Conservation (phyloP, 805 yeast genomes). For the Metschnikowia matae region DNA sequence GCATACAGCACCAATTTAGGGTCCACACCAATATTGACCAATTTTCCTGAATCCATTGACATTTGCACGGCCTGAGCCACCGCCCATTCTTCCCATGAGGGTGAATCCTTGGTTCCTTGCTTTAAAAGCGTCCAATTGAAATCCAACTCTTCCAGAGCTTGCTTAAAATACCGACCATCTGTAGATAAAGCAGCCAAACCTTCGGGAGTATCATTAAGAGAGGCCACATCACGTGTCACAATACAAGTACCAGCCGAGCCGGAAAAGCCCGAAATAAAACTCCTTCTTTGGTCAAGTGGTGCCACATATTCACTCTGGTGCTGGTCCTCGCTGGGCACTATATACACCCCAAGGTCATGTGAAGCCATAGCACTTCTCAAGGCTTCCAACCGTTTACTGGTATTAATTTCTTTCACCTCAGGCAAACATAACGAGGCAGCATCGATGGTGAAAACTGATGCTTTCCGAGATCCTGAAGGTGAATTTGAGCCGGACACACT, state of each 20-base stretch:
- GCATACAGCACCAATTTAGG: slow-evolving; percentile 44
- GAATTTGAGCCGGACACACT: slow-evolving; percentile 13
- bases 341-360: slow-evolving; percentile 65
- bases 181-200: slow-evolving; percentile 55
- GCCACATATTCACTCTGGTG: slow-evolving; percentile 92
- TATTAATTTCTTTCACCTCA: slow-evolving; percentile 47
- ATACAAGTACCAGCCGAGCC: slow-evolving; percentile 94
- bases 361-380: slow-evolving; percentile 64
- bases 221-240: slow-evolving; percentile 57
- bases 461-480: slow-evolving; percentile 34
- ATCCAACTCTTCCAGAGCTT: slow-evolving; percentile 55
- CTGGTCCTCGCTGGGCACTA: slow-evolving; percentile 85
- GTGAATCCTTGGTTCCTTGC: slow-evolving; percentile 47
- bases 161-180: slow-evolving; percentile 59
- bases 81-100: slow-evolving; percentile 58
- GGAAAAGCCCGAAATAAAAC: slow-evolving; percentile 80
- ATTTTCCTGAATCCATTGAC: slow-evolving; percentile 43
- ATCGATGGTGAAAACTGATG: slow-evolving; percentile 44
- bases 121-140: slow-evolving; percentile 55
- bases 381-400: slow-evolving; percentile 45
- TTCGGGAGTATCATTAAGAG: slow-evolving; percentile 50
- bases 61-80: slow-evolving; percentile 47
- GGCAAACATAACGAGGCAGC: slow-evolving; percentile 40
- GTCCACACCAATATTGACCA: slow-evolving; percentile 43
- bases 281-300: slow-evolving; percentile 74